Evolutionary conservation across 2,329 filamentous ascomycete species (phyloP).

Genomic region (Xylaria hypoxylon): DNA sequence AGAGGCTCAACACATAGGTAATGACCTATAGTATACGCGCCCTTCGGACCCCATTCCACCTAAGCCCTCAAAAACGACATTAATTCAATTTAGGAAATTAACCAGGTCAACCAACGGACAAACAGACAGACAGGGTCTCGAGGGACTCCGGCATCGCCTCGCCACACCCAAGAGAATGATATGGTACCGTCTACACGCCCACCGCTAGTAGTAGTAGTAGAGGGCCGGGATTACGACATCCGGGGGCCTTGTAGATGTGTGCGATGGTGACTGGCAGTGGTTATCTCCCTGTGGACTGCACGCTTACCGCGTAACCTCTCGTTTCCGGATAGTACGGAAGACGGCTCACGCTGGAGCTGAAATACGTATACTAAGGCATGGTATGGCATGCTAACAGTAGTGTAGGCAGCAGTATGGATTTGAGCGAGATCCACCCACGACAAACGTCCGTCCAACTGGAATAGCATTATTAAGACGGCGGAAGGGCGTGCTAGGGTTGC

Average conservation of each 20-base stretch:
- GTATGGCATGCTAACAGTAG: constrained; percentile 3
- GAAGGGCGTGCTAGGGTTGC: constrained; percentile 16
- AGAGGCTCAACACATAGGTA: constrained; percentile 18
- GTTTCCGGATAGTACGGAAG: constrained; percentile 34
- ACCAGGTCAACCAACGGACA: not conserved
- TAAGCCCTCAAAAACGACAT: constrained; percentile 14
- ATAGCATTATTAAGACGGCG: not conserved
- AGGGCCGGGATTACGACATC: constrained; percentile 30
- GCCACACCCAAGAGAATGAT: constrained; percentile 16
- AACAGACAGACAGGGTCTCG: constrained; percentile 8
- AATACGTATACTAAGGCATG: not conserved
- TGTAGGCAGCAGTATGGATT: constrained; percentile 29
- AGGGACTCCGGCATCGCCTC: constrained; percentile 37
- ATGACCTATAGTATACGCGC: not conserved
- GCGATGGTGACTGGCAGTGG: constrained; percentile 35
- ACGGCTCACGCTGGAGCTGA: constrained; percentile 7
- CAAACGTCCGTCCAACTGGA: constrained; percentile 22
- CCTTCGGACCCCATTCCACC: constrained; percentile 3
- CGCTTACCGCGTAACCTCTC: constrained; percentile 12
- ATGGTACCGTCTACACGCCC: constrained; percentile 14
- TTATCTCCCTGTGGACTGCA: constrained; percentile 22
- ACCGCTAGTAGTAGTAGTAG: constrained; percentile 25
- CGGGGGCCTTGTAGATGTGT: constrained; percentile 30
- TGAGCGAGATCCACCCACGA: constrained; percentile 22
- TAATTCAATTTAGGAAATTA: constrained; percentile 24